A percentile compares a stretch with the other conserved stretches of the same genome.
phyloP scores from a whole-genome alignment of 2,329 filamentous ascomycete species.

The Trichoderma oligosporum region DNA sequence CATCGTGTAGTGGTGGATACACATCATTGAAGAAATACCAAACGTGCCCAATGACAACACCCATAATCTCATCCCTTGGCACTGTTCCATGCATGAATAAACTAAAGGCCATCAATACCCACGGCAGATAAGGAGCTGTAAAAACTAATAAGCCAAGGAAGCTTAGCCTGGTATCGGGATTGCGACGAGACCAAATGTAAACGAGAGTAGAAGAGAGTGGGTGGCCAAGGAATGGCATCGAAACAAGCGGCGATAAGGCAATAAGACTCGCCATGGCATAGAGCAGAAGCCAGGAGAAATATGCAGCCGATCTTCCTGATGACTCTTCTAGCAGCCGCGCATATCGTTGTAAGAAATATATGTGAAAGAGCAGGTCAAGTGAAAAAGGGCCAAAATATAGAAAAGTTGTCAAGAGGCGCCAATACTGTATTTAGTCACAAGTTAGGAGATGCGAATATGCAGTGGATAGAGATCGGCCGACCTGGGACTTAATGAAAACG shows the following conservation, averaged over 20 bases:
- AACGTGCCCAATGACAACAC: conserved; percentile 88
- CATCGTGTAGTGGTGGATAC: conserved; percentile 85
- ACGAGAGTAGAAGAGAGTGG: conserved; percentile 89
- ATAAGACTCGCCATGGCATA: conserved; percentile 81
- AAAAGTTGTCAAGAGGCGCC: conserved; percentile 93
- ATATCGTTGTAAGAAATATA: conserved; percentile 97
- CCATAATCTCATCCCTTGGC: conserved; percentile 94
- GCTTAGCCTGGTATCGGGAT: conserved; percentile 85
- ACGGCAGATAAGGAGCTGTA: conserved; percentile 89
- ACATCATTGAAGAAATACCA: conserved; percentile 99
- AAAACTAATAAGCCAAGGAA: conserved; percentile 88
- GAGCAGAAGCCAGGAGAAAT: conserved; percentile 90
- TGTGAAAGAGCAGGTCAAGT: conserved; percentile 91
- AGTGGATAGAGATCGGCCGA: conserved; percentile 40
- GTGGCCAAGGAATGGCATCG: conserved; percentile 91
- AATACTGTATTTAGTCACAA: conserved; percentile 61
- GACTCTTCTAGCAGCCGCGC: conserved; percentile 92
- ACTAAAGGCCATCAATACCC: conserved; percentile 92
- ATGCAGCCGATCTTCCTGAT: conserved; percentile 82
- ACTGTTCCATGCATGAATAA: conserved; percentile 84
- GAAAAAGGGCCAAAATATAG: conserved; percentile 95
- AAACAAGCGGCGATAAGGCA: conserved; percentile 77
- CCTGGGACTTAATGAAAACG: conserved; percentile 89
- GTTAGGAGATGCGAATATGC: conserved; percentile 17
- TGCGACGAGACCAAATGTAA: conserved; percentile 96